phyloP scores from a whole-genome alignment of 768 basidiomycete genomes.

The Lentinus tigrinus region DNA sequence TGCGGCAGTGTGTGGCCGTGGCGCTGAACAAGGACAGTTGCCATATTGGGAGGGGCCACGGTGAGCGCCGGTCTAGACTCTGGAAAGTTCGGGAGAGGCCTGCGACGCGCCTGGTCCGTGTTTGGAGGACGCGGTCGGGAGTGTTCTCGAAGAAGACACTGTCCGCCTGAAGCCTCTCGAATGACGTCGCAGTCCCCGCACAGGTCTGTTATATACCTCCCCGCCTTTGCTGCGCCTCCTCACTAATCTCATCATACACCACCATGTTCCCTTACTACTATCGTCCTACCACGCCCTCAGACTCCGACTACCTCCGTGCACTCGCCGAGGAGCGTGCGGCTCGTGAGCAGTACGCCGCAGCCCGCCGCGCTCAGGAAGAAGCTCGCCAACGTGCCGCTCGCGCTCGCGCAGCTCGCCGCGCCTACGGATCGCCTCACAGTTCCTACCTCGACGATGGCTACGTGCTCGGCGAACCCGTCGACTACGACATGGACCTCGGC shows the following conservation, averaged over 20 bases:
- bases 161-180: background rate
- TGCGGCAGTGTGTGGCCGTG: too few species aligned
- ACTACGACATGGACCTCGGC: conserved; percentile 12
- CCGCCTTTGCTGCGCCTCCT: background rate
- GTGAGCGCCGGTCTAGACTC: too few species aligned
- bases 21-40: too few species aligned
- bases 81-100: too few species aligned
- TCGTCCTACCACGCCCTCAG: conserved; percentile 7
- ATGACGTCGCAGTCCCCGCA: too few species aligned
- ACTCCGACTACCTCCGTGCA: conserved; percentile 25
- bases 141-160: background rate
- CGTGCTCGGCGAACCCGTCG: conserved; percentile 6
- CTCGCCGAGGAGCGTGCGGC: conserved; percentile 31
- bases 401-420: conserved; percentile 24
- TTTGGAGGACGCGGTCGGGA: too few species aligned
- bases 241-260: background rate
- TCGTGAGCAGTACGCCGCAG: conserved; percentile 25
- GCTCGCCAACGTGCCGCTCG: conserved; percentile 29
- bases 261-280: conserved; percentile 14
- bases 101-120: too few species aligned
- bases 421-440: conserved; percentile 21
- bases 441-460: conserved; percentile 24
- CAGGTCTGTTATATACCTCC: background rate
- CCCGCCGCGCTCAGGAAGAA: conserved; percentile 27
- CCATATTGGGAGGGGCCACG: too few species aligned